phyloP scores from a whole-genome alignment of 495 filamentous ascomycete genomes.

The Hypomontagnella submonticulosa region DNA sequence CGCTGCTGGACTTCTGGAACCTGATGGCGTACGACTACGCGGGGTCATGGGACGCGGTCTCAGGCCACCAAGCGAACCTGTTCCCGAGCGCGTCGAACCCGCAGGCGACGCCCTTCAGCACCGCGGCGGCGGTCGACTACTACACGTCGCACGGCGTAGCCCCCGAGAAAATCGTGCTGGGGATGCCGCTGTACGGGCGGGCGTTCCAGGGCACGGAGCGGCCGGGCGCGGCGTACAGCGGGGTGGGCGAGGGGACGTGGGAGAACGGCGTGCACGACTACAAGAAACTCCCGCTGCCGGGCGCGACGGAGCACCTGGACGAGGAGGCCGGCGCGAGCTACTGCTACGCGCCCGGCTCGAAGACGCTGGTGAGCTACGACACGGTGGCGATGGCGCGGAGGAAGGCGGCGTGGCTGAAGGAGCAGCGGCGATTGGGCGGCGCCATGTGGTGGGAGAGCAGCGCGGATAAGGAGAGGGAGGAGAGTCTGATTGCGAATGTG shows the following conservation, averaged over 20 bases:
- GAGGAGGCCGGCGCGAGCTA: conserved; percentile 71
- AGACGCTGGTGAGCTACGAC: conserved; percentile 83
- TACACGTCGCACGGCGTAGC: conserved; percentile 74
- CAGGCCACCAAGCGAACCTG: conserved; percentile 88
- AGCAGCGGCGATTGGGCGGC: conserved; percentile 72
- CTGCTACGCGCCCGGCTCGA: conserved; percentile 70
- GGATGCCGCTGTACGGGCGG: conserved; percentile 93
- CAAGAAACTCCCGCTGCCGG: conserved; percentile 70
- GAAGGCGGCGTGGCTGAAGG: conserved; percentile 77
- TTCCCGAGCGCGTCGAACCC: conserved; percentile 66
- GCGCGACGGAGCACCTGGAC: conserved; percentile 64
- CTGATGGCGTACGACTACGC: conserved; percentile 88
- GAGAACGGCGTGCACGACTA: conserved; percentile 92
- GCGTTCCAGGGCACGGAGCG: conserved; percentile 84
- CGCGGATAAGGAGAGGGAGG: conserved; percentile 73
- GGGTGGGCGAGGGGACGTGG: conserved; percentile 80
- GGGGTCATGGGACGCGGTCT: conserved; percentile 76
- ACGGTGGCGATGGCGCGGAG: conserved; percentile 69
- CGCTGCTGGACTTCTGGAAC: conserved; percentile 92
- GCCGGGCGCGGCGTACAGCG: conserved; percentile 72
- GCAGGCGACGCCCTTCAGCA: conserved; percentile 77
- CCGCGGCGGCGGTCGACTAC: conserved; percentile 71
- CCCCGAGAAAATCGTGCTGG: conserved; percentile 79
- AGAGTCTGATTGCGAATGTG: conserved; percentile 77
- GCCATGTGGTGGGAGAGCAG: conserved; percentile 98